Evolutionary conservation across 352 stramenopile genomes (phyloP).

Genomic region (Phytophthora brassicae): DNA sequence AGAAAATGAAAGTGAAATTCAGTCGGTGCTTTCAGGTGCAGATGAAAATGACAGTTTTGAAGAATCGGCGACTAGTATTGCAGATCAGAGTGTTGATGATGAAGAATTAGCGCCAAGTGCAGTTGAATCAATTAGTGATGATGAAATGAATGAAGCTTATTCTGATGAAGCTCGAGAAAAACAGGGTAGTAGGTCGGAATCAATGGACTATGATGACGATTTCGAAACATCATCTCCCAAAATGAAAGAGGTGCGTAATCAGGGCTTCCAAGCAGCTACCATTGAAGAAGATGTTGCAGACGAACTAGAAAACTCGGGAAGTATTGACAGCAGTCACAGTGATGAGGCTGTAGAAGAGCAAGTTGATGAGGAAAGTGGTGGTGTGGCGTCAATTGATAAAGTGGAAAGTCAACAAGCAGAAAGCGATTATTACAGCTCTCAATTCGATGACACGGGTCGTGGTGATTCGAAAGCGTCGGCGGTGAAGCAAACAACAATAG

Average conservation of each 20-base stretch:
- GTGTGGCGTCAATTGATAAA: background rate
- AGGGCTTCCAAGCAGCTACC: background rate
- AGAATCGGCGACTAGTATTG: conserved; percentile 9
- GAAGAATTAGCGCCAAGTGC: conserved; percentile 6
- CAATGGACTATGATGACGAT: conserved; percentile 45
- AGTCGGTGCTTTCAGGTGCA: conserved; percentile 3
- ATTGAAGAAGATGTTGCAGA: conserved; percentile 10
- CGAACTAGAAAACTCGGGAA: background rate
- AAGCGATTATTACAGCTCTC: conserved; percentile 13
- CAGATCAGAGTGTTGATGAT: conserved; percentile 14
- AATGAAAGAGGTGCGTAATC: background rate
- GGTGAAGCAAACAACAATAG: background rate
- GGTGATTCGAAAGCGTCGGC: background rate
- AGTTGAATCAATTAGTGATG: conserved; percentile 12
- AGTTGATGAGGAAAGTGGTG: background rate
- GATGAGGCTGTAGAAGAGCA: conserved; percentile 2
- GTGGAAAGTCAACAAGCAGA: background rate
- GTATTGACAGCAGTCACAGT: background rate
- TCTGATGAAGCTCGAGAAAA: background rate
- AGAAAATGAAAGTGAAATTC: conserved; percentile 20
- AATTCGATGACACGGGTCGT: conserved; percentile 10
- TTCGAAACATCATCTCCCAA: conserved; percentile 41
- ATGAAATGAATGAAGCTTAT: conserved; percentile 3
- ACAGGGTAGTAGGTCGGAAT: conserved; percentile 15
- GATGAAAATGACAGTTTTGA: background rate